Evolutionary conservation across 441 rosid genomes (phyloP).

Genomic region (Erysimum cheiri): DNA sequence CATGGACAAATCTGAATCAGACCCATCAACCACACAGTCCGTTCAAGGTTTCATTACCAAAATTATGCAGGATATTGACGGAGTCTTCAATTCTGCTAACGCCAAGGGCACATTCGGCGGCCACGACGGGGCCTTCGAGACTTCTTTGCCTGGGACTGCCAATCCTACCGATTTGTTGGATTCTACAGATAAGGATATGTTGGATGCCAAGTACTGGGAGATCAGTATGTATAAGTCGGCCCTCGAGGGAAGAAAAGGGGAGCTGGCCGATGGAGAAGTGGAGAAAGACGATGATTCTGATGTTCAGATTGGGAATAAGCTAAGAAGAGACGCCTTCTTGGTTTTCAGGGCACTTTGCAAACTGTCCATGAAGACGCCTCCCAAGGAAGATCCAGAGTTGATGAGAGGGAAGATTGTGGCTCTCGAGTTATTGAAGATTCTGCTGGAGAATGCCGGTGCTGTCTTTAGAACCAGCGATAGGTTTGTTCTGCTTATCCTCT

Average conservation of each 20-base stretch:
- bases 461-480: conserved; percentile 98
- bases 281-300: conserved; percentile 95
- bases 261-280: conserved; percentile 82
- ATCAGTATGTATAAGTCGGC: conserved; percentile 99
- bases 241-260: conserved; percentile 97
- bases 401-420: conserved; percentile 99
- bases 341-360: conserved; percentile 98
- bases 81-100: conserved; percentile 66
- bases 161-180: conserved; percentile 96
- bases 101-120: conserved; percentile 61
- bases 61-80: conserved; percentile 94
- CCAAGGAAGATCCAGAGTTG: conserved; percentile 95
- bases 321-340: conserved; percentile 97
- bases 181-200: conserved; percentile 98
- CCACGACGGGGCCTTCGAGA: conserved; percentile 94
- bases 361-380: conserved; percentile 99
- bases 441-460: conserved; percentile 97
- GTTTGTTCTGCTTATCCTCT: conserved; percentile 46
- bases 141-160: conserved; percentile 85
- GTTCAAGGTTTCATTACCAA: conserved; percentile 98
- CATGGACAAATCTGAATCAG: conserved; percentile 78
- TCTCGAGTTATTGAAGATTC: conserved; percentile 90
- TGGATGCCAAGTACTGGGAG: conserved; percentile 99
- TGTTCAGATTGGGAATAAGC: conserved; percentile 98
- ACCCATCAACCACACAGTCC: conserved; percentile 84